Evolutionary conservation across 768 basidiomycete genomes (phyloP).

Genomic region (Nidularia sp.): DNA sequence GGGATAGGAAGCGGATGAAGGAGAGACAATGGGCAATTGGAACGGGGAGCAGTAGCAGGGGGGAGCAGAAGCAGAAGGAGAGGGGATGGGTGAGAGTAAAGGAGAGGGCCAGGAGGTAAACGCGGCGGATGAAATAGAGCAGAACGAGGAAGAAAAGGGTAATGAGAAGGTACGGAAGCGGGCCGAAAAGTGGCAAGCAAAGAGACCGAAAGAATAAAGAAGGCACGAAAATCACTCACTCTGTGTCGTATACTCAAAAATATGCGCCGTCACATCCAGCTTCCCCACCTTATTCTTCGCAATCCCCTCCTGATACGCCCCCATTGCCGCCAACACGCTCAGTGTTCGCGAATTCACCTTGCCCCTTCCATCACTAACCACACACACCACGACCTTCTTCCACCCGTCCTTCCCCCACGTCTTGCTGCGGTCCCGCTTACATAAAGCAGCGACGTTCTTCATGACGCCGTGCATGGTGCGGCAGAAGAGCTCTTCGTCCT

Average conservation of each 20-base stretch:
- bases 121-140: not conserved
- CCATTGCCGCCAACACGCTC: slow-evolving; percentile 89
- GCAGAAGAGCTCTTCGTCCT: slow-evolving; percentile 86
- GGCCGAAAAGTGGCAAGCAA: too few relatives aligned
- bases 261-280: slow-evolving; percentile 81
- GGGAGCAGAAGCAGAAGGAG: too few relatives aligned
- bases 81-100: too few relatives aligned
- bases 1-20: too few relatives aligned
- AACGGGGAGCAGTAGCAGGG: not conserved
- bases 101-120: too few relatives aligned
- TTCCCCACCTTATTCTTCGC: slow-evolving; percentile 84
- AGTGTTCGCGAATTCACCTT: slow-evolving; percentile 85
- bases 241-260: slow-evolving; percentile 94
- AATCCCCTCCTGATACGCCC: slow-evolving; percentile 91
- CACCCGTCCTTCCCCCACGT: slow-evolving; percentile 98
- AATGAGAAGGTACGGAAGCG: too few relatives aligned
- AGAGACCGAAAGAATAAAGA: not conserved
- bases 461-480: slow-evolving; percentile 95
- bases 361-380: slow-evolving; percentile 81
- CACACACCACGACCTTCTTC: slow-evolving; percentile 96
- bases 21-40: not conserved
- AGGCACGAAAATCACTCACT: slow-evolving; percentile 38
- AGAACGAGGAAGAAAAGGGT: not conserved
- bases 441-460: slow-evolving; percentile 88
- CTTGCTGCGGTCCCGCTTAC: slow-evolving; percentile 80